These are phyloP conservation scores for Tolypocladium guangdongense DNA, from an alignment of 2,329 filamentous ascomycete species.

Conservation along the genomic window DNA sequence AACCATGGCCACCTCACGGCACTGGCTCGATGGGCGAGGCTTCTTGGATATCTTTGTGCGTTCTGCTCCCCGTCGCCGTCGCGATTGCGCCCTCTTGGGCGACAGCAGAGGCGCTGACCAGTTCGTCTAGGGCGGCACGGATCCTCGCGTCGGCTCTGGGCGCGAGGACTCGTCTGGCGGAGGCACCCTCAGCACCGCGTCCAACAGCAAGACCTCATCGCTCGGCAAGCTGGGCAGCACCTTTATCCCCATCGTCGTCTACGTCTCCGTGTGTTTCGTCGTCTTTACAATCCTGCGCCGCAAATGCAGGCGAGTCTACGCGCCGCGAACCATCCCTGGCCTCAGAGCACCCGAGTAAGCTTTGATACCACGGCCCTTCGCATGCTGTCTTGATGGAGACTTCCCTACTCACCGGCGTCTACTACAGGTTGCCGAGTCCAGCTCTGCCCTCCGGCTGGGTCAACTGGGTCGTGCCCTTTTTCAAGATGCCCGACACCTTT, in stretches of 20 bases:
- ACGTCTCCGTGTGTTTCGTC: constrained; percentile 36
- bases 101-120: background rate
- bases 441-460: constrained; percentile 44
- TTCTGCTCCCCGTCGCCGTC: too few relatives aligned
- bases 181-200: constrained; percentile 23
- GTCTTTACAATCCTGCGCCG: constrained; percentile 38
- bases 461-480: constrained; percentile 59
- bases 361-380: background rate
- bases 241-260: constrained; percentile 42
- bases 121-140: constrained; percentile 4
- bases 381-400: too few relatives aligned
- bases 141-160: constrained; percentile 23
- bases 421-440: background rate
- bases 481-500: constrained; percentile 61
- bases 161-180: constrained; percentile 19
- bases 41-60: constrained; percentile 5
- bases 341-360: constrained; percentile 33
- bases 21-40: constrained; percentile 1
- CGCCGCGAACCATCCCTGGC: constrained; percentile 38
- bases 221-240: constrained; percentile 33
- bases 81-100: too few relatives aligned
- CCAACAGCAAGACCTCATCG: constrained; percentile 22
- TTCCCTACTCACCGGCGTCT: background rate
- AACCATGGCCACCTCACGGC: background rate
- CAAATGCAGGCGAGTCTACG: constrained; percentile 41